A percentile compares a stretch with the other conserved stretches of the same genome.
These are phyloP conservation scores for Chalaropsis ovoidea DNA, from an alignment of 2,329 filamentous ascomycete species.

Conservation along the genomic window DNA sequence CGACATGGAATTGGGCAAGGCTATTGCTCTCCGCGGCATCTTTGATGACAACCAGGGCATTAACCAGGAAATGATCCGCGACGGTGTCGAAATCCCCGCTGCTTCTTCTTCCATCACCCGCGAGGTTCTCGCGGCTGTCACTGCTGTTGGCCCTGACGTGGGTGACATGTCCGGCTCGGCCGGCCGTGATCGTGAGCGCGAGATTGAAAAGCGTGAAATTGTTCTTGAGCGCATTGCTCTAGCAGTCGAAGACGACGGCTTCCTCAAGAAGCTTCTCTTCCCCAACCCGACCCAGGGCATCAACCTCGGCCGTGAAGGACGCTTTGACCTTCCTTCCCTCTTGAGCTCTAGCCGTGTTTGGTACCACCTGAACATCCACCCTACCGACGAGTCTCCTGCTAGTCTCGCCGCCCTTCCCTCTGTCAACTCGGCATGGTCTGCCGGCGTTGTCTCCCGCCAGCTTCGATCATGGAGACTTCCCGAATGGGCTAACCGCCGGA, in stretches of 20 bases:
- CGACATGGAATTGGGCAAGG: constrained; percentile 69
- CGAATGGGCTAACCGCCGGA: constrained; percentile 92
- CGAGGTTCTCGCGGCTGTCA: constrained; percentile 76
- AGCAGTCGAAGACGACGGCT: constrained; percentile 72
- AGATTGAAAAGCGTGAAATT: constrained; percentile 70
- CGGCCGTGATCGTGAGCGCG: constrained; percentile 62
- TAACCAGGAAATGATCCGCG: constrained; percentile 93
- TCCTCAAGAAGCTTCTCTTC: constrained; percentile 71
- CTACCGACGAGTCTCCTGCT: constrained; percentile 74
- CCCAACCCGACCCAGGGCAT: constrained; percentile 70
- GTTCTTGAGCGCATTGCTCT: constrained; percentile 77
- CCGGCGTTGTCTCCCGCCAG: constrained; percentile 82
- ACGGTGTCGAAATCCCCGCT: constrained; percentile 67
- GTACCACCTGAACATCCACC: constrained; percentile 89
- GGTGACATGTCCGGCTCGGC: constrained; percentile 59
- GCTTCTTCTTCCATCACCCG: constrained; percentile 73
- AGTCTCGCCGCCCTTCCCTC: constrained; percentile 62
- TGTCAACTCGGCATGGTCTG: constrained; percentile 80
- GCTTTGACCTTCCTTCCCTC: constrained; percentile 65
- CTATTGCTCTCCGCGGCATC: constrained; percentile 75
- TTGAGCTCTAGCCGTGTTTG: constrained; percentile 80
- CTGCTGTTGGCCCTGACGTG: constrained; percentile 66
- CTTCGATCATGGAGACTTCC: constrained; percentile 86
- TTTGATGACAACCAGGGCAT: constrained; percentile 92
- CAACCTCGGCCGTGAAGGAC: constrained; percentile 63